These are phyloP conservation scores for Gyrodon lividus DNA, from an alignment of 768 basidiomycete genomes.

Conservation along the genomic window DNA sequence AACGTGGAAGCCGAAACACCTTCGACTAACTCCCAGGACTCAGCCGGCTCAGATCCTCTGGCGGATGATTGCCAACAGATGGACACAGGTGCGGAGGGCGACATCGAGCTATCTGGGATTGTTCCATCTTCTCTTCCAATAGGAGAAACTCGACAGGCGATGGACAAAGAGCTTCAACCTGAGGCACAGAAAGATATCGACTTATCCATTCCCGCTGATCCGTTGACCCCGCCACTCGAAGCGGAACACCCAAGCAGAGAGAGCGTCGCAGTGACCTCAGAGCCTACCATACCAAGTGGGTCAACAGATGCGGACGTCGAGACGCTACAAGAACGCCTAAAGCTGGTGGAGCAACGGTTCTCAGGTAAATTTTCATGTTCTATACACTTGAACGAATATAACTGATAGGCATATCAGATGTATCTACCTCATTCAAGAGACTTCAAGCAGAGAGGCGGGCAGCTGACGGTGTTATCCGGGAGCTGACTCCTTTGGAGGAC, in stretches of 20 bases:
- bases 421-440: constrained; percentile 74
- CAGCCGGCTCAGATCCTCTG: not conserved
- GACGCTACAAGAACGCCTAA: constrained; percentile 61
- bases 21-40: not conserved
- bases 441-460: constrained; percentile 71
- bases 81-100: not conserved
- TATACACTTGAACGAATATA: not conserved
- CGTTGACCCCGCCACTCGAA: not conserved
- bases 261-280: not conserved
- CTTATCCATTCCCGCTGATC: not conserved
- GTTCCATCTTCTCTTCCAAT: not conserved
- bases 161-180: not conserved
- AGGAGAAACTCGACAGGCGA: not conserved
- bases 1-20: not conserved
- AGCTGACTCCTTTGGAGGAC: constrained; percentile 68
- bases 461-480: constrained; percentile 65
- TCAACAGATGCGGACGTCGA: constrained; percentile 43
- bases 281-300: not conserved
- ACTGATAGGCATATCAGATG: constrained; percentile 46
- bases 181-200: not conserved
- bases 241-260: constrained; percentile 1
- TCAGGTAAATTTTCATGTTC: constrained; percentile 44
- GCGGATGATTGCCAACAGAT: not conserved
- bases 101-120: not conserved
- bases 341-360: constrained; percentile 76